These are phyloP conservation scores for Voacanga thouarsii DNA, from an alignment of 257 asterid genomes.

Conservation along the genomic window DNA sequence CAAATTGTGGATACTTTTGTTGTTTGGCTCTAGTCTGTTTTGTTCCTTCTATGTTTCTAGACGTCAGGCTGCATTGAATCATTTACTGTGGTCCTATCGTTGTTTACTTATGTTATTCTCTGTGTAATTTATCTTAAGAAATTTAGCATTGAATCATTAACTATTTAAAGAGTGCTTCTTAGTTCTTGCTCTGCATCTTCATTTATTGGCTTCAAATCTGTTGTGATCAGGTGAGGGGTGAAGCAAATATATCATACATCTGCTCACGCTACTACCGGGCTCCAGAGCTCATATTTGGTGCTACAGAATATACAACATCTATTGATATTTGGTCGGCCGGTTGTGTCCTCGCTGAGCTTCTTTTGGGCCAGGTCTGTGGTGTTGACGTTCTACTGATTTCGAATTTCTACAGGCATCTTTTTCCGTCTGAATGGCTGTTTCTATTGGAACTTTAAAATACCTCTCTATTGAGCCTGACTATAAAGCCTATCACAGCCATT, in stretches of 20 bases:
- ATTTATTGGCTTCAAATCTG: background rate
- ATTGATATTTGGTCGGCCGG: conserved; percentile 97
- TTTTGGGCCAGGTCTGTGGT: conserved; percentile 72
- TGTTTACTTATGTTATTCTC: no score
- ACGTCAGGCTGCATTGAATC: background rate
- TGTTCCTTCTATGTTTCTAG: background rate
- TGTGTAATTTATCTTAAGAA: background rate
- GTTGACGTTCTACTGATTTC: conserved; percentile 9
- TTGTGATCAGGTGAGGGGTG: conserved; percentile 68
- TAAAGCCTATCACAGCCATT: conserved; percentile 51
- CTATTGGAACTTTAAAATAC: background rate
- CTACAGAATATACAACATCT: conserved; percentile 71
- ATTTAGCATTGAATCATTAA: background rate
- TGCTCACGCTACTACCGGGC: conserved; percentile 96
- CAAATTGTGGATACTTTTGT: background rate
- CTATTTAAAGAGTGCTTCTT: background rate
- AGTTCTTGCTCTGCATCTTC: background rate
- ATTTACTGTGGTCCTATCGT: background rate
- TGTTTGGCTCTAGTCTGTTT: background rate
- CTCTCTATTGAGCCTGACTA: conserved; percentile 9
- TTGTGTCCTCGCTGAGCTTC: conserved; percentile 91
- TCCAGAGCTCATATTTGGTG: conserved; percentile 92
- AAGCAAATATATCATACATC: conserved; percentile 83
- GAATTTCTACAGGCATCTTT: conserved; percentile 1
- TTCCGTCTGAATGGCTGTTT: background rate